Evolutionary conservation across 192 early-diverging fungal species (phyloP).

Genomic region (Coemansia sp.): DNA sequence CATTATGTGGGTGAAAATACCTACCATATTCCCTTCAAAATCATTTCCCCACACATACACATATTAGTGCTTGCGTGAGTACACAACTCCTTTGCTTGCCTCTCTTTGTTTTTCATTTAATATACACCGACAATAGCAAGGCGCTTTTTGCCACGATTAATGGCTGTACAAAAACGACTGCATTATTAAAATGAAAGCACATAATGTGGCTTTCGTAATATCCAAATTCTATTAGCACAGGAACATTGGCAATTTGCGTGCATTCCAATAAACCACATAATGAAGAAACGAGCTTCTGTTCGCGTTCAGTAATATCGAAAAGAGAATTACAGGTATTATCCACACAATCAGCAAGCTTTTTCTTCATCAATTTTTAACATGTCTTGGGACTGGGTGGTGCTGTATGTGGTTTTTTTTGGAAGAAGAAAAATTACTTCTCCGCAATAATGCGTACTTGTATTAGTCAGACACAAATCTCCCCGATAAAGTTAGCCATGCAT

Average conservation of each 20-base stretch:
- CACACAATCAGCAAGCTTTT: neutral
- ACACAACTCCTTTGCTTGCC: neutral
- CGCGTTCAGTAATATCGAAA: neutral
- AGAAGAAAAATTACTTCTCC: slow-evolving; percentile 4
- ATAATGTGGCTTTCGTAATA: neutral
- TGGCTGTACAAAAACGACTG: neutral
- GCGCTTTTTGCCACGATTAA: slow-evolving; percentile 14
- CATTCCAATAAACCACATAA: neutral
- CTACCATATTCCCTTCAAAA: neutral
- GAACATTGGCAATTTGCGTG: neutral
- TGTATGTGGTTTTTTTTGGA: neutral
- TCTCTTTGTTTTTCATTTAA: slow-evolving; percentile 1
- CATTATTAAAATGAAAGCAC: slow-evolving; percentile 11
- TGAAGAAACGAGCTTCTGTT: neutral
- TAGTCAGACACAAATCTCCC: neutral
- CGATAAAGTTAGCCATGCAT: slow-evolving; percentile 7
- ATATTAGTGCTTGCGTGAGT: neutral
- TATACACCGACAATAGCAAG: neutral
- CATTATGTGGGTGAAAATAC: neutral
- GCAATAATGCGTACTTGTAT: slow-evolving; percentile 6
- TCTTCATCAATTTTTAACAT: neutral
- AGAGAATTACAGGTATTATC: neutral
- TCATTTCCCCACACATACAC: neutral
- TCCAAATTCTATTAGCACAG: neutral
- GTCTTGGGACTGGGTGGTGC: neutral